These are phyloP conservation scores for Auricularia sp. DNA, from an alignment of 768 basidiomycete genomes.

Conservation along the genomic window DNA sequence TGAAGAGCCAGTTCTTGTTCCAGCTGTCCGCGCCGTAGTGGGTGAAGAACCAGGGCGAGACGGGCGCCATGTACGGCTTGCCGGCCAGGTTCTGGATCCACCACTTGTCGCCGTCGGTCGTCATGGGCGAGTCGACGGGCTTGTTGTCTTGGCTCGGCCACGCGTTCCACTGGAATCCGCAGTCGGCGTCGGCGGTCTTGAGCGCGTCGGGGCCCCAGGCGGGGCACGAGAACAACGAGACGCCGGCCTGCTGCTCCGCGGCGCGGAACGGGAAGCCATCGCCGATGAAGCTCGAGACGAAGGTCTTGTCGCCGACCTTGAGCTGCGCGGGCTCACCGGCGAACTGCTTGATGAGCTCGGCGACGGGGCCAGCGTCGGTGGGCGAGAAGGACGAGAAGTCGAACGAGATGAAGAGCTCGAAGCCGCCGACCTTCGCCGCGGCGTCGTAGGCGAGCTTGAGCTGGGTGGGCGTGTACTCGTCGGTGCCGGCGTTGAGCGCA, in stretches of 20 bases:
- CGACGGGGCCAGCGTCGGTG: slow-evolving; percentile 6
- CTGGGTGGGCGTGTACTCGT: slow-evolving; percentile 14
- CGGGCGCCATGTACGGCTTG: slow-evolving; percentile 39
- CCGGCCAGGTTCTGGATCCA: slow-evolving; percentile 14
- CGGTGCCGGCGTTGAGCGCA: slow-evolving; percentile 16
- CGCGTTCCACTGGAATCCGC: slow-evolving; percentile 2
- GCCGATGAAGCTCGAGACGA: slow-evolving; percentile 17
- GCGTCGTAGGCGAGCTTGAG: slow-evolving; percentile 14
- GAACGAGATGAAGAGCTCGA: slow-evolving; percentile 13
- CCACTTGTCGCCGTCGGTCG: slow-evolving; percentile 10
- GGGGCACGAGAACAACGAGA: slow-evolving; percentile 14
- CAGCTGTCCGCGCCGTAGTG: slow-evolving; percentile 58
- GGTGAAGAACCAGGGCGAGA: slow-evolving; percentile 74
- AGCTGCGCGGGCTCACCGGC: slow-evolving; percentile 11
- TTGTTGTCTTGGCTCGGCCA: not conserved
- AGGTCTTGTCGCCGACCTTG: slow-evolving; percentile 10
- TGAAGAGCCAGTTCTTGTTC: slow-evolving; percentile 51
- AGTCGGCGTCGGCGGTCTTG: not conserved
- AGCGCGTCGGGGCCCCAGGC: slow-evolving; percentile 12
- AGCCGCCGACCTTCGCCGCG: slow-evolving; percentile 4
- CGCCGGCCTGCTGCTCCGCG: slow-evolving; percentile 9
- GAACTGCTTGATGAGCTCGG: slow-evolving; percentile 12
- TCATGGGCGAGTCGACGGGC: slow-evolving; percentile 11
- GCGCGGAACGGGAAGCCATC: slow-evolving; percentile 5
- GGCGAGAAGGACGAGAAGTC: slow-evolving; percentile 8